Conservation (phyloP, 164 flowering plant species). For the Chloranthus sessilifolius region DNA sequence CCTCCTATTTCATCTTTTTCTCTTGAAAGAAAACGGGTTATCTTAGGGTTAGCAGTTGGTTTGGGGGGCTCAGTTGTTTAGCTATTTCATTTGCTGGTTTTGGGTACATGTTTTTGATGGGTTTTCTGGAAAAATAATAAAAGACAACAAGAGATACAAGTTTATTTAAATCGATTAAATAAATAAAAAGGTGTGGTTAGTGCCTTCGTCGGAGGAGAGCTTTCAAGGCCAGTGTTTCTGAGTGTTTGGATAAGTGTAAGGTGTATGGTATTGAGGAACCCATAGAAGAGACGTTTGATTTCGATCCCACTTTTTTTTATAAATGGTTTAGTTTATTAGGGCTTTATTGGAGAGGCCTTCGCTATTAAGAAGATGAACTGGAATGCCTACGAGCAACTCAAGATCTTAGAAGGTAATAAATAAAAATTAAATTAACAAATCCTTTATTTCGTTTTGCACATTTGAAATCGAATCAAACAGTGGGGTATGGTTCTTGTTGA, state of each 20-base stretch:
- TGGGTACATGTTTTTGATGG: slow-evolving; percentile 30
- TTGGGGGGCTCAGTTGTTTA: slow-evolving; percentile 51
- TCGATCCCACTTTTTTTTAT: slow-evolving; percentile 46
- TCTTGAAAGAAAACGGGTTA: slow-evolving; percentile 23
- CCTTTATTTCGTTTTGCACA: too few species aligned
- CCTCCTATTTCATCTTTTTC: background rate
- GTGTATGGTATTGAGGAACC: slow-evolving; percentile 63
- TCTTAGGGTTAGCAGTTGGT: slow-evolving; percentile 52
- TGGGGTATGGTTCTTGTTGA: too few species aligned
- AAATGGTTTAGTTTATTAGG: slow-evolving; percentile 81
- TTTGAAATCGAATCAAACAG: too few species aligned
- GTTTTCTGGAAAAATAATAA: slow-evolving; percentile 15
- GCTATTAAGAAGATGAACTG: slow-evolving; percentile 97
- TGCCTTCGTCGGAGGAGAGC: slow-evolving; percentile 11
- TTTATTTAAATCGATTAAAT: too few species aligned
- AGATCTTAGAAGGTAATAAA: slow-evolving; percentile 90
- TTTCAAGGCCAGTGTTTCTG: slow-evolving; percentile 78
- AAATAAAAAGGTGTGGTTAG: too few species aligned
- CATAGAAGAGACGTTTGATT: slow-evolving; percentile 60
- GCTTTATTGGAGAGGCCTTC: slow-evolving; percentile 42
- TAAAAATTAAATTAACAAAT: too few species aligned
- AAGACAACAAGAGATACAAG: slow-evolving; percentile 22
- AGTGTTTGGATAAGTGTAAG: slow-evolving; percentile 79
- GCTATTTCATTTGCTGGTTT: too few species aligned
- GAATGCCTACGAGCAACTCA: slow-evolving; percentile 89